Conservation (phyloP, 192 early-diverging fungal species). For the Entomortierella beljakovae region DNA sequence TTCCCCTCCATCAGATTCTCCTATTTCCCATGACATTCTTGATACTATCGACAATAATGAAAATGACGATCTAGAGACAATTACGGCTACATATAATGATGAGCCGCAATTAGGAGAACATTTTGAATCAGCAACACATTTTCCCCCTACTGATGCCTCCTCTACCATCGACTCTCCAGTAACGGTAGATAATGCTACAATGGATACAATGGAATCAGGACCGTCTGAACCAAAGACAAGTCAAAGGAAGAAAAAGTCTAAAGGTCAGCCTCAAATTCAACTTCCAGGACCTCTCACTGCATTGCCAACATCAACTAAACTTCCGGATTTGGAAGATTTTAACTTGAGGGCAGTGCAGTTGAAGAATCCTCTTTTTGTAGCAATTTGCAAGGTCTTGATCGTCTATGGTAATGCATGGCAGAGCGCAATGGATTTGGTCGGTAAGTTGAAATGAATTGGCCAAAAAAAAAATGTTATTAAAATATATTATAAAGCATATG, state of each 20-base stretch:
- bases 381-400: constrained; percentile 41
- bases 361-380: constrained; percentile 44
- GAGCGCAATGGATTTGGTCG: constrained; percentile 49
- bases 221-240: not conserved
- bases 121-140: not conserved
- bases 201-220: not conserved
- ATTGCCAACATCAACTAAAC: constrained; percentile 17
- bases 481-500: too few species aligned
- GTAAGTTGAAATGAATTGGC: constrained; percentile 25
- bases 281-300: constrained; percentile 27
- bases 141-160: not conserved
- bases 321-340: constrained; percentile 44
- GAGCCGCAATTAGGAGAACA: not conserved
- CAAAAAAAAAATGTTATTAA: too few species aligned
- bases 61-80: not conserved
- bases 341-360: constrained; percentile 31
- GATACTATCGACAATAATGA: not conserved
- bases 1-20: not conserved
- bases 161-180: not conserved
- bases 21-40: not conserved
- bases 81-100: not conserved
- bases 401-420: constrained; percentile 53
- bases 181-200: not conserved
- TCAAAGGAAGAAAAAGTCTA: constrained; percentile 15
- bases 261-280: not conserved